Evolutionary conservation across 2,329 filamentous ascomycete genomes (phyloP).

Genomic region (Cercospora zeina): DNA sequence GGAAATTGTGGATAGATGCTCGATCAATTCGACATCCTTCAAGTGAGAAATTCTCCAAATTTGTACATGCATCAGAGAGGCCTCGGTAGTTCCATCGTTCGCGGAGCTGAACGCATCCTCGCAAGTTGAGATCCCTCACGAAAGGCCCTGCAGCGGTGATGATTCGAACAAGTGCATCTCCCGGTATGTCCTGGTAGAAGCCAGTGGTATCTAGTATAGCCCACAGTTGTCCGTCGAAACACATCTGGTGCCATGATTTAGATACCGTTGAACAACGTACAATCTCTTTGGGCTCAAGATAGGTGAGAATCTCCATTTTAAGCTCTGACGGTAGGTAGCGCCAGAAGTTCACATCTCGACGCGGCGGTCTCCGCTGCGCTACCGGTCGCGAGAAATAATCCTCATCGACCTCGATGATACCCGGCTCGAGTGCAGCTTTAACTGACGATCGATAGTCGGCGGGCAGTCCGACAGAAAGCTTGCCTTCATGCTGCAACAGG

Average conservation of each 20-base stretch:
- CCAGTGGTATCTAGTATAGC: slow-evolving; percentile 71
- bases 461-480: slow-evolving; percentile 63
- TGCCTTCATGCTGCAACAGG: slow-evolving; percentile 51
- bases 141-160: slow-evolving; percentile 85
- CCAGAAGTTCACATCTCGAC: slow-evolving; percentile 68
- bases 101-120: slow-evolving; percentile 85
- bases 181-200: slow-evolving; percentile 85
- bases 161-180: slow-evolving; percentile 78
- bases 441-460: slow-evolving; percentile 58
- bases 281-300: slow-evolving; percentile 76
- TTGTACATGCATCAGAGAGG: slow-evolving; percentile 79
- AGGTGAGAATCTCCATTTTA: slow-evolving; percentile 72
- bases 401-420: slow-evolving; percentile 42
- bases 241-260: slow-evolving; percentile 75
- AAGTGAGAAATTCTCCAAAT: slow-evolving; percentile 81
- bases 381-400: slow-evolving; percentile 50
- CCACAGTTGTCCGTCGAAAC: slow-evolving; percentile 96
- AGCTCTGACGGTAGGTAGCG: slow-evolving; percentile 78
- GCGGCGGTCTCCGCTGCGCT: slow-evolving; percentile 35
- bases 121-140: slow-evolving; percentile 82
- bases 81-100: slow-evolving; percentile 76
- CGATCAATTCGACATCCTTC: slow-evolving; percentile 88
- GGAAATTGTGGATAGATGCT: slow-evolving; percentile 71
- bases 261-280: slow-evolving; percentile 75
- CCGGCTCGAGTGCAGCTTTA: slow-evolving; percentile 35